Evolutionary conservation across 2,329 filamentous ascomycete genomes (phyloP), one percentile per base, ranked within the genome.

Genomic region (Hypomyces rosellus): DNA sequence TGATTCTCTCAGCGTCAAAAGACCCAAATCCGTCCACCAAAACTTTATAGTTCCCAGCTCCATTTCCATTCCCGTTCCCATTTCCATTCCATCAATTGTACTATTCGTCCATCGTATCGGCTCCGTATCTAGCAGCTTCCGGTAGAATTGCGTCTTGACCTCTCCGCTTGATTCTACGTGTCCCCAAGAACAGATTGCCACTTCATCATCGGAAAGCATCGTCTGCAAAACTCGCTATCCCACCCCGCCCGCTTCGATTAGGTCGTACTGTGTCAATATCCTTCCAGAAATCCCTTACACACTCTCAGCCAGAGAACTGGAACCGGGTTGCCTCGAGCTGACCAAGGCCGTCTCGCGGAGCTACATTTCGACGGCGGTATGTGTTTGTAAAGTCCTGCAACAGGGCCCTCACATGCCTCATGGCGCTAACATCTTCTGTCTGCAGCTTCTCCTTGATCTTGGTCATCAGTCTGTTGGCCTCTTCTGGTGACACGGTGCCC

Each of bases 351-450:
- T 97, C 92, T 54, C 92, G 76, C 6, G 93, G 93, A n/a, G 93
- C 92, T 43, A 99, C 88, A 63, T 99, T 96, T 55, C 95, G 81
- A 63, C 95, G 80, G 46, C 95, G 83, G 68, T 99, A 99, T 30
- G 85, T 88, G 65, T 92, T 95, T 20, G 93, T 97, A 65, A 99
- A 99, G 69, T 99, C 95, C 71, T 97, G 93, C 51, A 99, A 77
- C 34, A 96, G 76, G 22, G 81, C 84, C 36, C 92, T 81, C 48
- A 96, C 89, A 70, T 90, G 90, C 52, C 89, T 78, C 39, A 89
- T 67, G 20, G 75, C 76, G 18, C 78, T 73, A 1, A 65, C 69
- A 37, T 83, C 82, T 54, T 86, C 81, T 25, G 80, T 80, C 43
- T 77, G 75, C 45, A 96, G 80, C 61, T 83, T 85, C 66, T 93